phyloP scores from a whole-genome alignment of 495 filamentous ascomycete species.

The Neurospora sp. region DNA sequence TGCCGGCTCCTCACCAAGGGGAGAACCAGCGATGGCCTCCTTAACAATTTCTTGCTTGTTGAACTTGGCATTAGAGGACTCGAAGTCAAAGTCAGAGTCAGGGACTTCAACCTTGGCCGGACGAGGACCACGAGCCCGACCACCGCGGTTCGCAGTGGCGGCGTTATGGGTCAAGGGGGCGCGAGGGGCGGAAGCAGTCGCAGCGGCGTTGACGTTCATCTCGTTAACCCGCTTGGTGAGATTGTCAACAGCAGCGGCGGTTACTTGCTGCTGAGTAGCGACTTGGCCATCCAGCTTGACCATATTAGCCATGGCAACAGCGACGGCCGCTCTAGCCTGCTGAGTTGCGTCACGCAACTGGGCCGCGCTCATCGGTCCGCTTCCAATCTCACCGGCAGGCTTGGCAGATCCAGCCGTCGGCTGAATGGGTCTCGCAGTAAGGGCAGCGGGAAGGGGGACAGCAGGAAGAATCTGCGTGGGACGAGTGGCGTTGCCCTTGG shows the following conservation, averaged over 20 bases:
- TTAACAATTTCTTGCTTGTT: slow-evolving; percentile 94
- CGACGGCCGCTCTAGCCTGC: slow-evolving; percentile 76
- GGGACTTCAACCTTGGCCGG: slow-evolving; percentile 76
- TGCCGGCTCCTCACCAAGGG: slow-evolving; percentile 46
- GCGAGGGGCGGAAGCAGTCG: neutral
- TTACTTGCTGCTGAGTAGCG: slow-evolving; percentile 32
- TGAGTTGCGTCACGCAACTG: slow-evolving; percentile 62
- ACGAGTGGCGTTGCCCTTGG: slow-evolving; percentile 40
- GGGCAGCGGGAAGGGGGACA: slow-evolving; percentile 62
- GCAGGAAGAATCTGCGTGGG: slow-evolving; percentile 36
- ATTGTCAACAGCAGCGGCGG: slow-evolving; percentile 54
- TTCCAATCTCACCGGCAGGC: slow-evolving; percentile 24
- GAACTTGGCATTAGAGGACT: slow-evolving; percentile 88
- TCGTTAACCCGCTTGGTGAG: slow-evolving; percentile 78
- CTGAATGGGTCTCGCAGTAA: slow-evolving; percentile 39
- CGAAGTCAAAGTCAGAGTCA: slow-evolving; percentile 85
- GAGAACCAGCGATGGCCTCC: slow-evolving; percentile 76
- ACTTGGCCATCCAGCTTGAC: slow-evolving; percentile 33
- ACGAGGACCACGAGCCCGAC: slow-evolving; percentile 43
- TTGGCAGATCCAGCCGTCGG: slow-evolving; percentile 22
- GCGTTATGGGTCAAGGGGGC: slow-evolving; percentile 6
- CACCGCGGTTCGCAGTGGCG: slow-evolving; percentile 38
- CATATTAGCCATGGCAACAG: slow-evolving; percentile 81
- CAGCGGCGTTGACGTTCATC: slow-evolving; percentile 59
- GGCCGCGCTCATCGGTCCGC: slow-evolving; percentile 20